A percentile compares a stretch with the other conserved stretches of the same genome.
phyloP scores from a whole-genome alignment of 768 basidiomycete genomes.

The Sarcodon sp. region DNA sequence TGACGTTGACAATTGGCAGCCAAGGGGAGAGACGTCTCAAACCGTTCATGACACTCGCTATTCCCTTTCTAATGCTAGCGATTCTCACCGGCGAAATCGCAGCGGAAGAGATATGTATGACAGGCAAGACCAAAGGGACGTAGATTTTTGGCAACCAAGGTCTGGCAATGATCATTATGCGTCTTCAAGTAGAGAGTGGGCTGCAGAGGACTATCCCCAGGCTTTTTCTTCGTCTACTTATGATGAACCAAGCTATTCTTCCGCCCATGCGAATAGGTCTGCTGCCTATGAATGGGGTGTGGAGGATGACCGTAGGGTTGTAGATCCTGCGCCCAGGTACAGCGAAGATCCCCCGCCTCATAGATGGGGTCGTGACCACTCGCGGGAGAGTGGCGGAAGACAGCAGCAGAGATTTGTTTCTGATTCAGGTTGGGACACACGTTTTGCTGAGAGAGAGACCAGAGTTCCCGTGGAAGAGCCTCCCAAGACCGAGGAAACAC shows the following conservation, averaged over 20 bases:
- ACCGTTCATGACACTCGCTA: slow-evolving; percentile 28
- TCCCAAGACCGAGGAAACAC: neutral
- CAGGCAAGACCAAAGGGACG: slow-evolving; percentile 6
- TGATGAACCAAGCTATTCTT: too few relatives aligned
- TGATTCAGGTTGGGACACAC: slow-evolving; percentile 42
- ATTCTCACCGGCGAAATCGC: slow-evolving; percentile 28
- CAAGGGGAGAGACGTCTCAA: slow-evolving; percentile 20
- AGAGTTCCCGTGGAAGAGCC: neutral
- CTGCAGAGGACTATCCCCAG: slow-evolving; percentile 2
- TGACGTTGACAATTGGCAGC: slow-evolving; percentile 42
- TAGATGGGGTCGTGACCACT: neutral
- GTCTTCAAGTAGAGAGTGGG: slow-evolving; percentile 3
- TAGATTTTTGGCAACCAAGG: slow-evolving; percentile 5
- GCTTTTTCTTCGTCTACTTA: neutral
- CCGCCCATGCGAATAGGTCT: neutral
- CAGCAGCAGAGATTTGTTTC: slow-evolving; percentile 19
- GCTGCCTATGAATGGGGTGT: neutral
- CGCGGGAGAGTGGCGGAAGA: slow-evolving; percentile 13
- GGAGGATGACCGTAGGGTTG: slow-evolving; percentile 8
- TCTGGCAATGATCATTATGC: slow-evolving; percentile 5
- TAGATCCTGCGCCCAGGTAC: neutral
- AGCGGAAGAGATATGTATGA: slow-evolving; percentile 17
- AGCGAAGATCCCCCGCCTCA: neutral
- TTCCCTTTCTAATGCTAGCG: slow-evolving; percentile 23
- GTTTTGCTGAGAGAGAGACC: slow-evolving; percentile 5